A percentile compares a stretch with the other conserved stretches of the same genome.
These are phyloP conservation scores for Tulasnella sp. DNA, from an alignment of 768 basidiomycete genomes.

Conservation along the genomic window DNA sequence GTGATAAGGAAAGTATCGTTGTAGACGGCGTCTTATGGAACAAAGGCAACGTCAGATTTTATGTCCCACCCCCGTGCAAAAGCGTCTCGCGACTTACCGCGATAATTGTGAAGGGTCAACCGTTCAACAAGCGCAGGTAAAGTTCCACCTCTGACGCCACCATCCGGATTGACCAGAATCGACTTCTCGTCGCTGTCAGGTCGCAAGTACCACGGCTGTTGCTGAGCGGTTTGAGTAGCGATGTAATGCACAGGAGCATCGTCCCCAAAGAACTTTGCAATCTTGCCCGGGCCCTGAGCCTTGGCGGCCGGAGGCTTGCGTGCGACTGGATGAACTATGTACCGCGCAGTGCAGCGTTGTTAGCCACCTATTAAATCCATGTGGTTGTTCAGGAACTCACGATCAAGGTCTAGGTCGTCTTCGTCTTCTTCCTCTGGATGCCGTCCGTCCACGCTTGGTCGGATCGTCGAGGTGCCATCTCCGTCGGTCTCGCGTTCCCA, in stretches of 20 bases:
- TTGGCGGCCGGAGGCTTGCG: constrained; percentile 18
- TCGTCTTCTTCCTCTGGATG: constrained; percentile 21
- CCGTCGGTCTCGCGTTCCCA: constrained; percentile 15
- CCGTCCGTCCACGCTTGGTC: constrained; percentile 22
- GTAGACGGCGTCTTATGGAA: constrained; percentile 66
- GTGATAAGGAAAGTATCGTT: constrained; percentile 93
- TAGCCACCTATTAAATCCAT: background rate
- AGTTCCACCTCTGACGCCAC: constrained; percentile 83
- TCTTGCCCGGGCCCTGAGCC: constrained; percentile 49
- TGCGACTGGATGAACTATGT: constrained; percentile 1
- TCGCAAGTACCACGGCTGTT: constrained; percentile 81
- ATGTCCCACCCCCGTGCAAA: background rate
- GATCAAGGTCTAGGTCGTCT: constrained; percentile 27
- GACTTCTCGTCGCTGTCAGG: constrained; percentile 79
- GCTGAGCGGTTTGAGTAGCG: constrained; percentile 48
- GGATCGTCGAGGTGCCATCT: constrained; percentile 31
- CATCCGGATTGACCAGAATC: constrained; percentile 83
- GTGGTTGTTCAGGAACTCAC: background rate
- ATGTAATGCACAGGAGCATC: constrained; percentile 55
- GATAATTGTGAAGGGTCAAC: constrained; percentile 86
- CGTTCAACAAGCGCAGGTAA: constrained; percentile 84
- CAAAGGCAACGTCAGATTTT: constrained; percentile 19
- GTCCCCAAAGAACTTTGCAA: constrained; percentile 63
- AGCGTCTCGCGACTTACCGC: constrained; percentile 55
- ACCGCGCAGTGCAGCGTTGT: background rate